A percentile compares a stretch with the other conserved stretches of the same genome.
Evolutionary conservation across 768 basidiomycete species (phyloP).

Genomic region (Rhizopogon roseolus): DNA sequence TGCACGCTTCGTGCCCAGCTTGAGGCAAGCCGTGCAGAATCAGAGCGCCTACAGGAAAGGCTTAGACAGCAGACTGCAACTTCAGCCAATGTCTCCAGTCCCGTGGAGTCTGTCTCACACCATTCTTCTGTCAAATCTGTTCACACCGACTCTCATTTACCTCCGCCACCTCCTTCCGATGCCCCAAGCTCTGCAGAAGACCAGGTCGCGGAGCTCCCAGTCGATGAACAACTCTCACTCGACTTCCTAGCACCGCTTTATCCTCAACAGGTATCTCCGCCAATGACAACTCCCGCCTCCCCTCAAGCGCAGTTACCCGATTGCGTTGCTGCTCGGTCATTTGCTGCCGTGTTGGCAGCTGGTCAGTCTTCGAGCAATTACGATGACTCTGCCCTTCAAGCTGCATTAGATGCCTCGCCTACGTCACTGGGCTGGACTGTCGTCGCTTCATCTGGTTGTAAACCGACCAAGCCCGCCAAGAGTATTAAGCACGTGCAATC

Average conservation of each 20-base stretch:
- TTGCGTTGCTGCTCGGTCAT: constrained; percentile 29
- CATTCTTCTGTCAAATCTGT: constrained; percentile 6
- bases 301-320: constrained; percentile 30
- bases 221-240: constrained; percentile 11
- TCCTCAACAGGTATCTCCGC: constrained; percentile 16
- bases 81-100: constrained; percentile 3
- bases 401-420: constrained; percentile 17
- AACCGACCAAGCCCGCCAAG: constrained; percentile 24
- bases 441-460: constrained; percentile 8
- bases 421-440: constrained; percentile 20
- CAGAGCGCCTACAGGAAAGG: constrained; percentile 25
- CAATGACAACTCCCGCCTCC: constrained; percentile 27
- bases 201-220: constrained; percentile 1
- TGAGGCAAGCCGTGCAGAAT: constrained; percentile 27
- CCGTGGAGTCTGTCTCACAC: constrained; percentile 3
- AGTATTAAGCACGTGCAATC: constrained; percentile 37
- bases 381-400: constrained; percentile 19
- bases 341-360: constrained; percentile 26
- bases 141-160: not conserved
- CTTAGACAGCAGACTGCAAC: constrained; percentile 8
- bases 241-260: constrained; percentile 16
- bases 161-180: constrained; percentile 3
- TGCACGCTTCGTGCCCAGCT: constrained; percentile 28
- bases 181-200: constrained; percentile 2
- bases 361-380: constrained; percentile 19